These are phyloP conservation scores for Cynanchum wilfordii DNA, from an alignment of 257 asterid genomes.

Conservation along the genomic window DNA sequence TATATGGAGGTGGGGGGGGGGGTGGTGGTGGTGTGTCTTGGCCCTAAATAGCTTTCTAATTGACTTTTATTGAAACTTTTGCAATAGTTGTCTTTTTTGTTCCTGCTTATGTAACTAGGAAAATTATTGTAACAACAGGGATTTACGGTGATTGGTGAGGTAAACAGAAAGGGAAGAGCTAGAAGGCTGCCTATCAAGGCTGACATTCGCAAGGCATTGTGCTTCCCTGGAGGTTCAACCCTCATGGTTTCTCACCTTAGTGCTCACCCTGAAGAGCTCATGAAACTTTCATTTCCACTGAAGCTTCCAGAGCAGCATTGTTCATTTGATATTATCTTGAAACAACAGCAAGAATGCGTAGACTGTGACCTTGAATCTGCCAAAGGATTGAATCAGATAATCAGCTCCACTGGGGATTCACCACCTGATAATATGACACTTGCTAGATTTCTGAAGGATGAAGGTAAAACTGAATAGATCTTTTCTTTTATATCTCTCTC, in stretches of 20 bases:
- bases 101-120: background rate
- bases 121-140: conserved; percentile 42
- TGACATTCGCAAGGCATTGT: conserved; percentile 68
- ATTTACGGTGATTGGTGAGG: conserved; percentile 78
- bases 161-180: conserved; percentile 63
- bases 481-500: too few species aligned
- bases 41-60: background rate
- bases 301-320: conserved; percentile 26
- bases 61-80: background rate
- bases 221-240: conserved; percentile 91
- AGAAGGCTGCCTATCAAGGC: conserved; percentile 70
- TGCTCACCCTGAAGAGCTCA: conserved; percentile 26
- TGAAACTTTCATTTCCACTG: conserved; percentile 27
- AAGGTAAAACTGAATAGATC: conserved; percentile 14
- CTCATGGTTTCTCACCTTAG: conserved; percentile 66
- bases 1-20: conserved; percentile 1
- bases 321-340: conserved; percentile 20
- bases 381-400: conserved; percentile 29
- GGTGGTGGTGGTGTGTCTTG: background rate
- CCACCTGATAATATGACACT: conserved; percentile 29
- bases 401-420: conserved; percentile 22
- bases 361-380: conserved; percentile 25
- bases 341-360: conserved; percentile 23
- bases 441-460: conserved; percentile 22
- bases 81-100: background rate